Conservation (phyloP, 1,284 basidiomycete species). For the Trichosporon inkin region DNA sequence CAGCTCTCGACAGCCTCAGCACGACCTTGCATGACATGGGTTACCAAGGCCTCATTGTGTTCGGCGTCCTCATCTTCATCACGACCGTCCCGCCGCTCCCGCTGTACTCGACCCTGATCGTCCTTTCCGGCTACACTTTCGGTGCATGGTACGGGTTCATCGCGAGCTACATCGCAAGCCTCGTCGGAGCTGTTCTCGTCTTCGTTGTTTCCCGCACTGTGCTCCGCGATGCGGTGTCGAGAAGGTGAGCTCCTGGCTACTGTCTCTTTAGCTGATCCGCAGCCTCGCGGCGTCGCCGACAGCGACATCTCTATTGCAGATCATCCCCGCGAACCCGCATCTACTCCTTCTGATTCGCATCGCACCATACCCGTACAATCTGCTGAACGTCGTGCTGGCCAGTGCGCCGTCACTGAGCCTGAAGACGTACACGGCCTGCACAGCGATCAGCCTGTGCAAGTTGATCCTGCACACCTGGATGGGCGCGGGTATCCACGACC, state of each 20-base stretch:
- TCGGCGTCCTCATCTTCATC: conserved; percentile 48
- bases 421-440: conserved; percentile 53
- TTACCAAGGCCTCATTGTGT: conserved; percentile 42
- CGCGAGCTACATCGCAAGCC: conserved; percentile 53
- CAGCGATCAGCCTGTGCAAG: conserved; percentile 53
- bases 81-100: conserved; percentile 53
- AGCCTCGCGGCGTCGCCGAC: conserved; percentile 42
- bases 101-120: conserved; percentile 55
- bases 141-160: conserved; percentile 54
- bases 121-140: conserved; percentile 54
- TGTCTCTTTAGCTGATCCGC: background rate
- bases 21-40: conserved; percentile 41
- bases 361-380: conserved; percentile 55
- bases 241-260: conserved; percentile 29
- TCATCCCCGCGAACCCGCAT: conserved; percentile 48
- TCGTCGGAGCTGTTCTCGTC: conserved; percentile 52
- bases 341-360: conserved; percentile 54
- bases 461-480: conserved; percentile 49
- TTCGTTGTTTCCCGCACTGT: conserved; percentile 49
- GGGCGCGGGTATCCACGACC: conserved; percentile 40
- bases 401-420: conserved; percentile 51
- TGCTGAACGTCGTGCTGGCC: conserved; percentile 56
- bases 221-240: conserved; percentile 39
- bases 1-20: conserved; percentile 46
- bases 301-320: conserved; percentile 40